phyloP scores from a whole-genome alignment of 2,329 filamentous ascomycete species.

The Fusarium circinatum region DNA sequence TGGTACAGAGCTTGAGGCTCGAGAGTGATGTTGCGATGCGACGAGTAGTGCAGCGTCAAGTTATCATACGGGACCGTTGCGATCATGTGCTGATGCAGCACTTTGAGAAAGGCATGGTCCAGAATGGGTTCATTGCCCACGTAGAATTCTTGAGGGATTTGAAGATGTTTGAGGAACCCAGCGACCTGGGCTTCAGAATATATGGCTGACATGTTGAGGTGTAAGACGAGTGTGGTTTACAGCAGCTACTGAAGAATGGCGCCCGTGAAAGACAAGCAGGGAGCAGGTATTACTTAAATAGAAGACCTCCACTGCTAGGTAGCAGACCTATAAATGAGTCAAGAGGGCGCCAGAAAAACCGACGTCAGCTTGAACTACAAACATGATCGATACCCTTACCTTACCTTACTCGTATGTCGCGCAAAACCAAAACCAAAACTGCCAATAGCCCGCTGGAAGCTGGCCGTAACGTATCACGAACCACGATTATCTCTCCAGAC shows the following conservation, averaged over 20 bases:
- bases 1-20: slow-evolving; percentile 58
- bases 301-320: neutral
- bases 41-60: slow-evolving; percentile 63
- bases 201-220: slow-evolving; percentile 41
- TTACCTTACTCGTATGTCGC: slow-evolving; percentile 28
- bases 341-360: slow-evolving; percentile 17
- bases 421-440: slow-evolving; percentile 21
- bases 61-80: slow-evolving; percentile 67
- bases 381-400: slow-evolving; percentile 7
- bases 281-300: neutral
- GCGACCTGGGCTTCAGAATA: slow-evolving; percentile 45
- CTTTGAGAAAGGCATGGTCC: slow-evolving; percentile 49
- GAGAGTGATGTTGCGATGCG: slow-evolving; percentile 52
- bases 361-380: slow-evolving; percentile 27
- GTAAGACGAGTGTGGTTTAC: neutral
- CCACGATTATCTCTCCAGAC: slow-evolving; percentile 13
- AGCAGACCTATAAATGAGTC: slow-evolving; percentile 16
- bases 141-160: slow-evolving; percentile 44
- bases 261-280: neutral
- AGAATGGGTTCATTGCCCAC: slow-evolving; percentile 42
- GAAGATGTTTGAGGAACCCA: slow-evolving; percentile 43
- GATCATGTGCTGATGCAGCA: slow-evolving; percentile 58
- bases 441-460: slow-evolving; percentile 11
- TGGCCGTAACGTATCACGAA: slow-evolving; percentile 28
- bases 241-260: neutral